Evolutionary conservation across 192 early-diverging fungal species (phyloP), one percentile per base, ranked within the genome.

Genomic region (Umbelopsis sp.): DNA sequence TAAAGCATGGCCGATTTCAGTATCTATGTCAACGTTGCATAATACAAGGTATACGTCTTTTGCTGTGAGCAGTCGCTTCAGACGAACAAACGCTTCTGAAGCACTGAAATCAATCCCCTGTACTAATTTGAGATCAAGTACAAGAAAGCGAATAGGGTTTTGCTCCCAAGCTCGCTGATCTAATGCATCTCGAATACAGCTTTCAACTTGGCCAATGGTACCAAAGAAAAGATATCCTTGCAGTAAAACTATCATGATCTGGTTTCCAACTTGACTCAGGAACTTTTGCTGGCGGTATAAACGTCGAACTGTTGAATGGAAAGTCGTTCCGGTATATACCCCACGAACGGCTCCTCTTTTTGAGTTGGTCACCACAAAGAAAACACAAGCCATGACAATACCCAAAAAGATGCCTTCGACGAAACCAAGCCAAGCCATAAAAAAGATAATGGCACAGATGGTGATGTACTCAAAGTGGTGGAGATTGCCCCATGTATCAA

Each of bases 211-310:
- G 66, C 89, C 91, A 70, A 96, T 93, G 1, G 96, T 96, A 48
- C 96, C 97, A 83, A 98, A 99, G 73, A 99, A 99, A 86, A 99
- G 86, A 71, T 97, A 97, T 21, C 97, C 92, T 78, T 99, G 95
- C 55, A 98, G 75, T 71, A 91, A 91, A 77, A 98, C 86, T 9
- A 93, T 89, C 67, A 92, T 90, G 65, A 97, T 96, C 72, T 95
- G 94, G 12, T 82, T 84, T 37, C 92, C 93, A 11, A 95, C 92
- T 46, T 90, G 81, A 65, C 91, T 88, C 69, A 99, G 76, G 69
- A 94, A 97, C 25, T 86, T 85, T 69, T 96, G 93, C 79, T 97
- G 93, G 33, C 94, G 83, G 71, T 94, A 94, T 12, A 94, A 82
- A 27, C 97, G 84, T 25, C 95, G 89, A 20, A 98, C 95, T 2